Percentiles rank a stretch among this genome's conserved stretches.
phyloP scores from a whole-genome alignment of 768 basidiomycete species.

The Lyophyllum decastes region DNA sequence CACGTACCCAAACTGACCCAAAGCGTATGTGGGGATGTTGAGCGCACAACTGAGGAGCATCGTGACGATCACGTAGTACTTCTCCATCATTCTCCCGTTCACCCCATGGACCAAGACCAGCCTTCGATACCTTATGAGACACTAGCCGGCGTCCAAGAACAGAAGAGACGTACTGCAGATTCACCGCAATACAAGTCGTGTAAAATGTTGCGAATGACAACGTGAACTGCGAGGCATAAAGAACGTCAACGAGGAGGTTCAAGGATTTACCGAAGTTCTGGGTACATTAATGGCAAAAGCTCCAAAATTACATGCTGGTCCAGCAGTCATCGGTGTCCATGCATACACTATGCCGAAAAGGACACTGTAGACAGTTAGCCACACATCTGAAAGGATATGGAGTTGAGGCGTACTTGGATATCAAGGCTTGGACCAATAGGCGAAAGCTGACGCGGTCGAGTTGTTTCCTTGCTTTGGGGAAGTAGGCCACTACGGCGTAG shows the following conservation, averaged over 20 bases:
- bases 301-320: slow-evolving; percentile 17
- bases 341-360: slow-evolving; percentile 22
- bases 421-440: slow-evolving; percentile 5
- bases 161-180: slow-evolving; percentile 20
- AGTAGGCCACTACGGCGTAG: slow-evolving; percentile 4
- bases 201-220: slow-evolving; percentile 23
- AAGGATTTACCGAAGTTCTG: neutral
- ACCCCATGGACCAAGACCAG: slow-evolving; percentile 25
- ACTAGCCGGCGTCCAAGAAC: neutral
- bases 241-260: neutral
- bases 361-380: slow-evolving; percentile 11
- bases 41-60: slow-evolving; percentile 15
- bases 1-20: slow-evolving; percentile 24
- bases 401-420: slow-evolving; percentile 8
- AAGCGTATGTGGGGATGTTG: slow-evolving; percentile 20
- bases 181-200: slow-evolving; percentile 26
- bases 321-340: slow-evolving; percentile 10
- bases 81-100: slow-evolving; percentile 27
- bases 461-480: neutral
- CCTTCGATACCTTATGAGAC: slow-evolving; percentile 5
- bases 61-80: slow-evolving; percentile 24
- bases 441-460: slow-evolving; percentile 19
- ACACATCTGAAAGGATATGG: neutral
- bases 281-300: slow-evolving; percentile 23
- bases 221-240: slow-evolving; percentile 10